phyloP scores from a whole-genome alignment of 2,329 filamentous ascomycete genomes.

The Penicillium janthinellum region DNA sequence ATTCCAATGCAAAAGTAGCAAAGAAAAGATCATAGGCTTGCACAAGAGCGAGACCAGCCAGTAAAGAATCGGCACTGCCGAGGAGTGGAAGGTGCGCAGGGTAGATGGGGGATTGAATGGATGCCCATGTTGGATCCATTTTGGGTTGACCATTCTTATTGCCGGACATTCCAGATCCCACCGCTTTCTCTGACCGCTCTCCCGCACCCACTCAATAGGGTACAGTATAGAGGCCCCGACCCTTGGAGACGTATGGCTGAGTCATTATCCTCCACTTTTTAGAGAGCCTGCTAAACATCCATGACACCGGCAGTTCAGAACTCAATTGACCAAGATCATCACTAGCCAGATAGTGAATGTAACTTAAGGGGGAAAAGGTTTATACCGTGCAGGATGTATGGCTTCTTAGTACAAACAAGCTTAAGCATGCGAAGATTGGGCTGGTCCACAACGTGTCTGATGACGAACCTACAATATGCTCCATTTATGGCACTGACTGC shows the following conservation, averaged over 20 bases:
- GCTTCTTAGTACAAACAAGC: too few species aligned
- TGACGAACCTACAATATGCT: too few species aligned
- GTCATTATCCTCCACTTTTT: conserved; percentile 4
- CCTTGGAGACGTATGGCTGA: not conserved
- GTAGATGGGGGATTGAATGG: conserved; percentile 18
- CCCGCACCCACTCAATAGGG: not conserved
- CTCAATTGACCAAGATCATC: too few species aligned
- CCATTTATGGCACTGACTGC: too few species aligned
- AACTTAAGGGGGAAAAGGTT: too few species aligned
- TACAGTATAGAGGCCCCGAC: not conserved
- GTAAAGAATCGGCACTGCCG: not conserved
- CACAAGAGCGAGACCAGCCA: not conserved
- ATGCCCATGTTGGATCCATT: conserved; percentile 29
- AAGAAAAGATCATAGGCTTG: not conserved
- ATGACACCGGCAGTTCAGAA: not conserved
- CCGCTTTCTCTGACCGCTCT: conserved; percentile 17
- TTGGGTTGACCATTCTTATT: conserved; percentile 24
- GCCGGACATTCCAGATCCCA: conserved; percentile 16
- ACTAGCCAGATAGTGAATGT: too few species aligned
- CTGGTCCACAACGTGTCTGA: too few species aligned
- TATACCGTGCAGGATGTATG: too few species aligned
- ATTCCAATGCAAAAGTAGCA: not conserved
- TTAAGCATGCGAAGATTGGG: too few species aligned
- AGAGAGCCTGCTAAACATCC: conserved; percentile 1
- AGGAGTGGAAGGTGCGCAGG: conserved; percentile 1